phyloP scores from a whole-genome alignment of 441 rosid genomes.

The Euphorbia schlechtendalii region DNA sequence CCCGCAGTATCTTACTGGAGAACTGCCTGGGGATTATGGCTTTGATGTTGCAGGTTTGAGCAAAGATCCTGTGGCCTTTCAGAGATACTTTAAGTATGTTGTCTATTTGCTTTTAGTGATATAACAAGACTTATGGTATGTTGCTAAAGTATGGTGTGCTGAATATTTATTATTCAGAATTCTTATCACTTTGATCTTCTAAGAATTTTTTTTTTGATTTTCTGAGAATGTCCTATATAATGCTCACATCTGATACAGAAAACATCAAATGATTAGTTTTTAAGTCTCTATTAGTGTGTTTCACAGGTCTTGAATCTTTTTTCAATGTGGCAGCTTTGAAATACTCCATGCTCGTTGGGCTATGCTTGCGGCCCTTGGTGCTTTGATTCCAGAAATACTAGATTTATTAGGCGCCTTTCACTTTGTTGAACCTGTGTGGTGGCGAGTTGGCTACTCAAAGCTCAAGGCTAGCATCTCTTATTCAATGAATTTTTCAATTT shows the following conservation, averaged over 20 bases:
- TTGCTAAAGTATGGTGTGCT: neutral
- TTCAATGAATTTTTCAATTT: neutral
- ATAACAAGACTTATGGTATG: neutral
- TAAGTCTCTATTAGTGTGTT: neutral
- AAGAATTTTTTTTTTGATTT: too few species aligned
- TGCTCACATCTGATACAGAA: neutral
- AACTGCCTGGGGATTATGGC: conserved; percentile 88
- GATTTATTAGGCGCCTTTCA: conserved; percentile 62
- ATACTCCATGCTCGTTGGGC: conserved; percentile 98
- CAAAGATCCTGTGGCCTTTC: conserved; percentile 50
- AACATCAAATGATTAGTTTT: neutral
- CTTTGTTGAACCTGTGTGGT: conserved; percentile 84
- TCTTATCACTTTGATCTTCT: neutral
- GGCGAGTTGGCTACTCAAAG: conserved; percentile 92
- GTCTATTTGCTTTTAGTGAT: neutral
- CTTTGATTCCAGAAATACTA: conserved; percentile 71
- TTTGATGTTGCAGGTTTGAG: conserved; percentile 79
- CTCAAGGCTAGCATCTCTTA: conserved; percentile 47
- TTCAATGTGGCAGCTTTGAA: conserved; percentile 59
- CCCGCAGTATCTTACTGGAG: conserved; percentile 68
- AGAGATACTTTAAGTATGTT: conserved; percentile 61
- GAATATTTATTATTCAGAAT: neutral
- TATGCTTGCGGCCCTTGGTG: conserved; percentile 91
- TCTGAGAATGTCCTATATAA: neutral
- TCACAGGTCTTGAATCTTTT: neutral